These are phyloP conservation scores for Trametes sp. DNA, from an alignment of 1,284 basidiomycete genomes.

Conservation along the genomic window DNA sequence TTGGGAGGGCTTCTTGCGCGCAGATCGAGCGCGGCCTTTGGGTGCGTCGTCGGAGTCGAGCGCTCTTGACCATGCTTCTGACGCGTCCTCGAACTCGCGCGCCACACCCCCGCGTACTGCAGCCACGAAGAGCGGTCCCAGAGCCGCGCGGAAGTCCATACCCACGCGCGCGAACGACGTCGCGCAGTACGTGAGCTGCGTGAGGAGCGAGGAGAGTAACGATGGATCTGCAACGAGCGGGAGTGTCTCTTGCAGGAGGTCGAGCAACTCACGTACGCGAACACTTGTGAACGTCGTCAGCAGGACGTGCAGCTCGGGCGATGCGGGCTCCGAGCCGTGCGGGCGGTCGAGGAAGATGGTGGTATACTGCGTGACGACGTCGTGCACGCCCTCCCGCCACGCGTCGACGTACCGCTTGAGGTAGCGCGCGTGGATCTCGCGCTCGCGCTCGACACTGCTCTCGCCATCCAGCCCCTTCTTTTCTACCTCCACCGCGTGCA, in stretches of 20 bases:
- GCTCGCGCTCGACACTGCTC: constrained; percentile 55
- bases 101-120: constrained; percentile 58
- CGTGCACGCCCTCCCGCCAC: constrained; percentile 93
- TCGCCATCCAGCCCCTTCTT: constrained; percentile 39
- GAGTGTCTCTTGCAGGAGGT: constrained; percentile 60
- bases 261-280: constrained; percentile 64
- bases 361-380: constrained; percentile 89
- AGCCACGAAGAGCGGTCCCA: constrained; percentile 70
- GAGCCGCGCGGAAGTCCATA: constrained; percentile 77
- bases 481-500: constrained; percentile 54
- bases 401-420: constrained; percentile 89
- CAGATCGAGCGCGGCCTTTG: constrained; percentile 16
- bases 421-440: constrained; percentile 78
- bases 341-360: constrained; percentile 86
- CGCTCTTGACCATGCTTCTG: constrained; percentile 32
- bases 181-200: constrained; percentile 92
- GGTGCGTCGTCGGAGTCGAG: constrained; percentile 25
- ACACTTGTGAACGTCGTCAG: constrained; percentile 62
- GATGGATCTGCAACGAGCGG: constrained; percentile 64
- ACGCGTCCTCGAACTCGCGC: constrained; percentile 49
- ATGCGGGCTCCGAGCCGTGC: constrained; percentile 26
- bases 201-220: constrained; percentile 83
- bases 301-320: constrained; percentile 51
- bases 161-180: constrained; percentile 94
- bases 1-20: constrained; percentile 32